Conservation (phyloP, 805 yeast genomes). For the Candida silvatica region DNA sequence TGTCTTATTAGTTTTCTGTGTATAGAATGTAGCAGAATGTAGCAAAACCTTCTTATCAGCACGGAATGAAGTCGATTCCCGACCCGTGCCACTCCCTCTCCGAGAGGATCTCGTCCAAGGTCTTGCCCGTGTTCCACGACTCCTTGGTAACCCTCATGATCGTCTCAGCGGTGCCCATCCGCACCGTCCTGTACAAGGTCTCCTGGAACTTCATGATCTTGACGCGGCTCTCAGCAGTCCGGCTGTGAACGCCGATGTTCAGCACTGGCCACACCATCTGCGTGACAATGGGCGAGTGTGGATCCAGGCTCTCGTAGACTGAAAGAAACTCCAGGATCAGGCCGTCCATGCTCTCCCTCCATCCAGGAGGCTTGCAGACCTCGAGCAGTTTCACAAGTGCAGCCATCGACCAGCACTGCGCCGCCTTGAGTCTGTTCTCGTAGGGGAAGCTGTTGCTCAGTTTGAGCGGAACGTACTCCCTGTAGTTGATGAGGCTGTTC, state of each 20-base stretch:
- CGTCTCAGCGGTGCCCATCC: constrained; percentile 45
- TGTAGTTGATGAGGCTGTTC: constrained; percentile 29
- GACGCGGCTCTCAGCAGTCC: constrained; percentile 23
- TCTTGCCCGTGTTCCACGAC: constrained; percentile 36
- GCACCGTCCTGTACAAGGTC: constrained; percentile 35
- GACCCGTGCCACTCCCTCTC: constrained; percentile 38
- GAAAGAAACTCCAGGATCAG: constrained; percentile 33
- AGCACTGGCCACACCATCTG: constrained; percentile 61
- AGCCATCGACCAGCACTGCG: constrained; percentile 49
- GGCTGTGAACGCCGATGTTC: constrained; percentile 38
- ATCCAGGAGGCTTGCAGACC: too few relatives aligned
- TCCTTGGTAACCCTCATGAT: constrained; percentile 33
- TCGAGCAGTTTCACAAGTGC: constrained; percentile 23
- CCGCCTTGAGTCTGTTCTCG: constrained; percentile 36
- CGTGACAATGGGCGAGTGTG: constrained; percentile 39
- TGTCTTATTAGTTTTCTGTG: too few relatives aligned
- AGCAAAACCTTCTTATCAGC: constrained; percentile 6
- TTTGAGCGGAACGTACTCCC: constrained; percentile 34
- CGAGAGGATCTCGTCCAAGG: constrained; percentile 33
- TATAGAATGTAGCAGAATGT: not conserved
- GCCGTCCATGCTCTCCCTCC: constrained; percentile 1
- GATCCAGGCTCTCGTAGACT: constrained; percentile 36
- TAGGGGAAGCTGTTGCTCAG: constrained; percentile 24
- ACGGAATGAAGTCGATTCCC: constrained; percentile 43
- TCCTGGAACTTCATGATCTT: constrained; percentile 28